Evolutionary conservation across 2,329 filamentous ascomycete genomes (phyloP).

Genomic region (Penicillium sp.): DNA sequence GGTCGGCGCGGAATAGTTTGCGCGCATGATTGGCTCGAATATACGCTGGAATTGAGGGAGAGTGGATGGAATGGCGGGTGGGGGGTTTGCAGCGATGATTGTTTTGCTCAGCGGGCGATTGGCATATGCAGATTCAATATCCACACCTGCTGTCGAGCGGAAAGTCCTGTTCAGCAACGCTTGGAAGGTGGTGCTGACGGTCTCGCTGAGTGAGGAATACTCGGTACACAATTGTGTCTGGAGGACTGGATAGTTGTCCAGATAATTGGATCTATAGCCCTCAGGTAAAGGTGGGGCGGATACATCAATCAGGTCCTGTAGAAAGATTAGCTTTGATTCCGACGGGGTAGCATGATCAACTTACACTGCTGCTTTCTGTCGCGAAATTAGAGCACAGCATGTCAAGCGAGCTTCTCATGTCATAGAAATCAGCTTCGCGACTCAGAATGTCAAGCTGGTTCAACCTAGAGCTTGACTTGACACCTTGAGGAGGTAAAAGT

Average conservation of each 20-base stretch:
- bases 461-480: constrained; percentile 16
- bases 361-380: constrained; percentile 32
- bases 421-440: constrained; percentile 32
- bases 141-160: constrained; percentile 15
- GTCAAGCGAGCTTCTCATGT: constrained; percentile 41
- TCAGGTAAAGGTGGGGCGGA: constrained; percentile 61
- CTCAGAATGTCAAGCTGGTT: constrained; percentile 31
- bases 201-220: constrained; percentile 42
- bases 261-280: constrained; percentile 58
- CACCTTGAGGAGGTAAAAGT: constrained; percentile 2
- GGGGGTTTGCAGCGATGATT: constrained; percentile 11
- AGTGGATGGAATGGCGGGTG: constrained; percentile 26
- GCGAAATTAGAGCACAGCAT: constrained; percentile 33
- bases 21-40: constrained; percentile 55
- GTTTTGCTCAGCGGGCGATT: constrained; percentile 34
- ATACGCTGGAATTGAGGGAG: constrained; percentile 48
- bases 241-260: constrained; percentile 56
- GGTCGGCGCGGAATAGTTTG: constrained; percentile 34
- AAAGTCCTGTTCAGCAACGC: constrained; percentile 31
- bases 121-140: constrained; percentile 29
- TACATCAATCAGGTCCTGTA: constrained; percentile 60
- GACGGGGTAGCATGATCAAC: constrained; percentile 1
- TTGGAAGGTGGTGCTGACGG: constrained; percentile 36
- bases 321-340: constrained; percentile 17
- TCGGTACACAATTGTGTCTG: constrained; percentile 53